Evolutionary conservation across 306 rosid species (phyloP).

Genomic region (Amphicarpaea edgeworthii): DNA sequence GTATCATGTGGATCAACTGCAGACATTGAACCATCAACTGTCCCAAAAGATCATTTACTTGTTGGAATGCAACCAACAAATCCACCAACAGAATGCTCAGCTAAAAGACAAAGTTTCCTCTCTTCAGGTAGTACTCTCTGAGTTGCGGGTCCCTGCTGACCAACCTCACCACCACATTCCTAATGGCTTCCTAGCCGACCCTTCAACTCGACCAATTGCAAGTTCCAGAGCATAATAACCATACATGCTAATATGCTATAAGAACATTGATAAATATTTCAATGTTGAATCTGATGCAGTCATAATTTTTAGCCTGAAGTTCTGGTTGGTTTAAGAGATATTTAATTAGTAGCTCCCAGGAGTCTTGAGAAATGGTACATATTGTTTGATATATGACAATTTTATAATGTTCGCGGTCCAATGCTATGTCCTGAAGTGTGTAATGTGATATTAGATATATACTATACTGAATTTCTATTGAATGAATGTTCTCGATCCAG

Average conservation of each 20-base stretch:
- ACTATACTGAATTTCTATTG: not conserved
- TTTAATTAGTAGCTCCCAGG: not conserved
- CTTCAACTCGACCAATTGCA: slow-evolving; percentile 44
- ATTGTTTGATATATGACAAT: not conserved
- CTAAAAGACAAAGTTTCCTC: slow-evolving; percentile 53
- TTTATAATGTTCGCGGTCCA: slow-evolving; percentile 4
- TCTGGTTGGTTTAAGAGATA: slow-evolving; percentile 17
- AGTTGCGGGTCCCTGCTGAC: slow-evolving; percentile 42
- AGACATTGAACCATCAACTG: slow-evolving; percentile 51
- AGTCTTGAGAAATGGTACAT: not conserved
- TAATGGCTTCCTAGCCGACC: slow-evolving; percentile 36
- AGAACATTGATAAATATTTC: slow-evolving; percentile 5
- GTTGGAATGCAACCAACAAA: slow-evolving; percentile 56
- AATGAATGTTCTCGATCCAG: not conserved
- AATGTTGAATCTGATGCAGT: slow-evolving; percentile 28
- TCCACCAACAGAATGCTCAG: slow-evolving; percentile 53
- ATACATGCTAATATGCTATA: slow-evolving; percentile 1
- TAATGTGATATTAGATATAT: slow-evolving; percentile 7
- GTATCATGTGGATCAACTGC: slow-evolving; percentile 49
- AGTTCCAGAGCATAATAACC: slow-evolving; percentile 37
- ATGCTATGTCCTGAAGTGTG: not conserved
- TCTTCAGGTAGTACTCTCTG: slow-evolving; percentile 48
- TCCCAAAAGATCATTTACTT: slow-evolving; percentile 55
- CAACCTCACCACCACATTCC: slow-evolving; percentile 39
- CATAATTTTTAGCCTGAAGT: slow-evolving; percentile 31